Evolutionary conservation across 768 basidiomycete species (phyloP).

Genomic region (Auricularia sp.): DNA sequence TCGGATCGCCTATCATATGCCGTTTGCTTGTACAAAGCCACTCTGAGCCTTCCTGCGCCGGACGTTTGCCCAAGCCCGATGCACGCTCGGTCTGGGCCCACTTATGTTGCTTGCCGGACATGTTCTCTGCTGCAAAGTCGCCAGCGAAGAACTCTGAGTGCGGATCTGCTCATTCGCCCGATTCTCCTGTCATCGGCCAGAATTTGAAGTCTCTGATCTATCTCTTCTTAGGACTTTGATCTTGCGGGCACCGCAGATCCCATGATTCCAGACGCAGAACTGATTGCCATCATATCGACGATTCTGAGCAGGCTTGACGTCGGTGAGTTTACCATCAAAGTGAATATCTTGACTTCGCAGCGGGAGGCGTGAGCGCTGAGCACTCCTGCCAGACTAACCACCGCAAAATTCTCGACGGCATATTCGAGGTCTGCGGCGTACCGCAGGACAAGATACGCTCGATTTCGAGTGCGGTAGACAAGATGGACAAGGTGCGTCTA

Average conservation of each 20-base stretch:
- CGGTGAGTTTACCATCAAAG: conserved; percentile 92
- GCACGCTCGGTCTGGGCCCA: too few species aligned
- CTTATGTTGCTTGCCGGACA: too few species aligned
- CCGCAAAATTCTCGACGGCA: conserved; percentile 92
- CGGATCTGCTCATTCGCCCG: too few species aligned
- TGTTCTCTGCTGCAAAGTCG: too few species aligned
- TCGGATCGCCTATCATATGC: too few species aligned
- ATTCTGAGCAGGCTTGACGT: conserved; percentile 76
- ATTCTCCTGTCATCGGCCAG: too few species aligned
- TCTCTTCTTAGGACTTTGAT: conserved; percentile 70
- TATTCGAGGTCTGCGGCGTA: conserved; percentile 95
- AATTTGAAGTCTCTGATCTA: too few species aligned
- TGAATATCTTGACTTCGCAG: conserved; percentile 21
- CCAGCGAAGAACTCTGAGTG: too few species aligned
- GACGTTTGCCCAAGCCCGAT: too few species aligned
- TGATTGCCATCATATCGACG: conserved; percentile 74
- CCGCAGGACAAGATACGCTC: conserved; percentile 78
- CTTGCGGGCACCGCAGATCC: conserved; percentile 87
- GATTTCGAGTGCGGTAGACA: conserved; percentile 96
- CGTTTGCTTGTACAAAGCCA: too few species aligned
- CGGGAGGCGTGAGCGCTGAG: too few species aligned
- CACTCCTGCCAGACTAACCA: conserved; percentile 66
- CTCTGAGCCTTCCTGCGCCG: too few species aligned
- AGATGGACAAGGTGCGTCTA: conserved; percentile 85
- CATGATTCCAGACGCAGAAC: conserved; percentile 95